Conservation (phyloP, 169 alveolate genomes). For the Plasmodium vinckei region DNA sequence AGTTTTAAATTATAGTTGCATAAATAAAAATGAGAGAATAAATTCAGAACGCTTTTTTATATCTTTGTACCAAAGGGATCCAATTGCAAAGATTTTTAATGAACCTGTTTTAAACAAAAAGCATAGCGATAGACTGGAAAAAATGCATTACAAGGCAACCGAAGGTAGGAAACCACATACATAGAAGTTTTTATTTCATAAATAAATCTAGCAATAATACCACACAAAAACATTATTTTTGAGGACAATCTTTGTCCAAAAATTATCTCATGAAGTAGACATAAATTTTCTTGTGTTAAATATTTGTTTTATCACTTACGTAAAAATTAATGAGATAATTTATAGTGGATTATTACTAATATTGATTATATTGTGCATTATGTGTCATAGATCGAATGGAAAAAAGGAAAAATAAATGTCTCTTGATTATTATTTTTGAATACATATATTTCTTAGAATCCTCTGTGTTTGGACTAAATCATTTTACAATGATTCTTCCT, state of each 20-base stretch:
- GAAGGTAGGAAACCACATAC: slow-evolving; percentile 15
- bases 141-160: slow-evolving; percentile 44
- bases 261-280: too few relatives aligned
- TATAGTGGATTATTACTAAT: too few relatives aligned
- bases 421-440: too few relatives aligned
- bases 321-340: too few relatives aligned
- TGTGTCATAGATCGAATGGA: neutral
- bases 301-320: too few relatives aligned
- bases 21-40: slow-evolving; percentile 54
- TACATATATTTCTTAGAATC: too few relatives aligned
- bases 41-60: slow-evolving; percentile 72
- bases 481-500: too few relatives aligned
- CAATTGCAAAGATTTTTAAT: slow-evolving; percentile 38
- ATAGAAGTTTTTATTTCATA: neutral
- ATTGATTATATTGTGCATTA: too few relatives aligned
- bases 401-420: neutral
- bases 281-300: too few relatives aligned
- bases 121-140: slow-evolving; percentile 51
- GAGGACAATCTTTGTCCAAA: neutral
- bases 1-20: slow-evolving; percentile 40
- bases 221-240: too few relatives aligned
- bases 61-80: slow-evolving; percentile 50
- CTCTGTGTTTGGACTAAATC: too few relatives aligned
- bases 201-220: too few relatives aligned
- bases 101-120: slow-evolving; percentile 29